Percentiles rank a stretch among this genome's conserved stretches.
Evolutionary conservation across 225 moss, liverwort and hornwort species (phyloP).

Genomic region (Lunularia cruciata): DNA sequence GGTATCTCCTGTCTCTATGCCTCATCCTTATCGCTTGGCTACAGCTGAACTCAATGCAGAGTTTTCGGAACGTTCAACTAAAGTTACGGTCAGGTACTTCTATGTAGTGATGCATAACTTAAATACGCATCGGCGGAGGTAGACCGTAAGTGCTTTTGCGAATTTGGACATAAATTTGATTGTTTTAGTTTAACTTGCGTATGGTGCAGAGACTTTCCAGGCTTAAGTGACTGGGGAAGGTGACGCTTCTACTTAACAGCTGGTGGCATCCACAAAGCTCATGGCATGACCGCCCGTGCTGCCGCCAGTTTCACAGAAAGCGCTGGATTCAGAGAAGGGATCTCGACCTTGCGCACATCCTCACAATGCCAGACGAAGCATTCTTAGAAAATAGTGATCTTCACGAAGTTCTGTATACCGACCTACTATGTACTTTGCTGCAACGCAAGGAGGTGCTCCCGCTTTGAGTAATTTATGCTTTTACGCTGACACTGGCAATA

Average conservation of each 20-base stretch:
- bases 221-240: constrained; percentile 34
- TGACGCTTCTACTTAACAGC: constrained; percentile 35
- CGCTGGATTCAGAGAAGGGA: constrained; percentile 26
- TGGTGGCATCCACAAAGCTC: not conserved
- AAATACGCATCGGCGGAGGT: too few relatives aligned
- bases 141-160: too few relatives aligned
- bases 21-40: too few relatives aligned
- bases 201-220: constrained; percentile 39
- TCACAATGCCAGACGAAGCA: constrained; percentile 48
- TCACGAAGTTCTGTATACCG: constrained; percentile 66
- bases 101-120: too few relatives aligned
- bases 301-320: constrained; percentile 35
- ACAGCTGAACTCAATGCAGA: too few relatives aligned
- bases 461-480: constrained; percentile 42
- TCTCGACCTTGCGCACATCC: constrained; percentile 26
- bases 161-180: too few relatives aligned
- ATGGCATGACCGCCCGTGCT: constrained; percentile 28
- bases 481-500: constrained; percentile 14
- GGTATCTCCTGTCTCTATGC: constrained; percentile 12
- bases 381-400: constrained; percentile 25
- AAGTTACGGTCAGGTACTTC: too few relatives aligned
- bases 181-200: too few relatives aligned
- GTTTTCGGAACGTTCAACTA: too few relatives aligned
- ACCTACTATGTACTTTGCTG: constrained; percentile 60
- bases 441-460: constrained; percentile 49